Percentiles rank a stretch among this genome's conserved stretches.
Evolutionary conservation across 1,284 basidiomycete species (phyloP).

Genomic region (Sporisorium reilianum): DNA sequence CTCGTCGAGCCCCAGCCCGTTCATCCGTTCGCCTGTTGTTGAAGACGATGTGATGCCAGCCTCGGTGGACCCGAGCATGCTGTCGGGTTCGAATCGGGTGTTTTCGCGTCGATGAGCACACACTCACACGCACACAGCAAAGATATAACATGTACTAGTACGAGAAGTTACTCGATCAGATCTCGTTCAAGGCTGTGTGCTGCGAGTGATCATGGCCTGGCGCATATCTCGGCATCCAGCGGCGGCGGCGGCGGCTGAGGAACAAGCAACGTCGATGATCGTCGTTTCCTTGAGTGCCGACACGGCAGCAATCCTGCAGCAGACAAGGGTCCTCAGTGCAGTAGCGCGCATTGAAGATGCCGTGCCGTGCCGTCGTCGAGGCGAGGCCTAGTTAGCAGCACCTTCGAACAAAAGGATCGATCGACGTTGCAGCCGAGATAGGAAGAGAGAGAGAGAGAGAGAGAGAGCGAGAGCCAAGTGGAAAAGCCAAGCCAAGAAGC

Average conservation of each 20-base stretch:
- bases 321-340: no score
- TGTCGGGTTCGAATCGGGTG: slow-evolving; percentile 33
- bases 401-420: no score
- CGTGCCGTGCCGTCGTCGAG: neutral
- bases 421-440: slow-evolving; percentile 11
- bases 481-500: slow-evolving; percentile 7
- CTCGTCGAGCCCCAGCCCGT: slow-evolving; percentile 48
- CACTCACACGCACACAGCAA: neutral
- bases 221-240: slow-evolving; percentile 24
- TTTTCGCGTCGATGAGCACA: slow-evolving; percentile 27
- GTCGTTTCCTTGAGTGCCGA: no score
- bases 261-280: neutral
- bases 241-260: slow-evolving; percentile 1
- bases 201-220: neutral
- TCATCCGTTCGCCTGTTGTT: slow-evolving; percentile 48
- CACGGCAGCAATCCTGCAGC: no score
- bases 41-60: slow-evolving; percentile 50
- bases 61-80: slow-evolving; percentile 53
- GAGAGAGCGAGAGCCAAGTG: neutral
- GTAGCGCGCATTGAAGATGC: no score
- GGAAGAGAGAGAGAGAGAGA: no score
- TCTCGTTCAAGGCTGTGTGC: neutral
- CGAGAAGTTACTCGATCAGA: neutral
- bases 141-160: slow-evolving; percentile 34
- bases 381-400: slow-evolving; percentile 1